A percentile compares a stretch with the other conserved stretches of the same genome.
These are phyloP conservation scores for Acanthochlamys bracteata DNA, from an alignment of 106 monocot genomes.

Conservation along the genomic window DNA sequence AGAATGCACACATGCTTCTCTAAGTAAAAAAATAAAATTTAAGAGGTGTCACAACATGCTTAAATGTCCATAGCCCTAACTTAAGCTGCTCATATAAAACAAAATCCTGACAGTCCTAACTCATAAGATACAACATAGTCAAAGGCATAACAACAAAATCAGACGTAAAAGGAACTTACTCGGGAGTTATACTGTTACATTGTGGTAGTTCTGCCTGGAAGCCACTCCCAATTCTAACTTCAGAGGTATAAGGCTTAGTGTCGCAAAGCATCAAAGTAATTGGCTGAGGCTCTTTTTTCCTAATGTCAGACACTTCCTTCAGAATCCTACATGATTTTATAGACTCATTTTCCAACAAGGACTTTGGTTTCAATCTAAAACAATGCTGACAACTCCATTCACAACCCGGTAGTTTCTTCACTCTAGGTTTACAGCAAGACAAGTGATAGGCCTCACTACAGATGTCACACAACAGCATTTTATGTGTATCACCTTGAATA, in stretches of 20 bases:
- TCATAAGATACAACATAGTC: too few species aligned
- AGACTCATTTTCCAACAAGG: constrained; percentile 7
- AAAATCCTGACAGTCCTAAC: too few species aligned
- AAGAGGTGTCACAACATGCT: too few species aligned
- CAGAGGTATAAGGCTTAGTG: constrained; percentile 26
- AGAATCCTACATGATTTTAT: constrained; percentile 15
- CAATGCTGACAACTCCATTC: constrained; percentile 71
- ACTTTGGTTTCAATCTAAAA: constrained; percentile 38
- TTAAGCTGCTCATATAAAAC: too few species aligned
- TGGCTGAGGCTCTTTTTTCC: constrained; percentile 24
- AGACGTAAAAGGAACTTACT: constrained; percentile 39
- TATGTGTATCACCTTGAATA: constrained; percentile 15
- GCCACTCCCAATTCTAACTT: constrained; percentile 47
- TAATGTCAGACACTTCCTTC: constrained; percentile 6
- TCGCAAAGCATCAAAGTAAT: constrained; percentile 55
- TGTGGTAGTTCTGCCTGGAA: constrained; percentile 70
- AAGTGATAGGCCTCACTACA: constrained; percentile 79
- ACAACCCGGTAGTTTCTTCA: constrained; percentile 27
- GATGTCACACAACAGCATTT: constrained; percentile 74
- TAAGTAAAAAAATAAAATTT: too few species aligned
- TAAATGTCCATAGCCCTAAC: too few species aligned
- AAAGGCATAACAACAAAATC: neutral
- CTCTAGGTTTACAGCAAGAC: constrained; percentile 40
- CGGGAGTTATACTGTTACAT: constrained; percentile 28
- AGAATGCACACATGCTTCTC: too few species aligned